Evolutionary conservation across 2,329 filamentous ascomycete species (phyloP).

Genomic region (Botryotinia globosa): DNA sequence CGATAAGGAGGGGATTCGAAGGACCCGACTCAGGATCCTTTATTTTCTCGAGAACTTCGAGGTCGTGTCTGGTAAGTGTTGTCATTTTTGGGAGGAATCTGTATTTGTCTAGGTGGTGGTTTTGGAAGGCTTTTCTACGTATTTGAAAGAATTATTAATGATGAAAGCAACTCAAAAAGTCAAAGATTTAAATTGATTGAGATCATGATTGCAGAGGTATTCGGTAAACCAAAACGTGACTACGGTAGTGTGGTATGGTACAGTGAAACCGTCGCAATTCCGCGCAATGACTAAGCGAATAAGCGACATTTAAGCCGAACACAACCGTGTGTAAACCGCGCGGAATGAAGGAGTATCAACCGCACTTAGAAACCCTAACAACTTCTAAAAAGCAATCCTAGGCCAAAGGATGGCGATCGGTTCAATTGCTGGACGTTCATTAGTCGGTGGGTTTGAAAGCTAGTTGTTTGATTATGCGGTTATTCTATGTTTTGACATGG

Average conservation of each 20-base stretch:
- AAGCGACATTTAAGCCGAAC: slow-evolving; percentile 12
- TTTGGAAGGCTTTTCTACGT: background rate
- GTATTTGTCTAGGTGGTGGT: slow-evolving; percentile 8
- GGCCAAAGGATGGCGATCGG: background rate
- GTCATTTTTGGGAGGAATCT: slow-evolving; percentile 44
- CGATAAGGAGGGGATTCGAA: slow-evolving; percentile 51
- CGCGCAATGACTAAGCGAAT: background rate
- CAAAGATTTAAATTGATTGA: background rate
- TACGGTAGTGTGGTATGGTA: background rate
- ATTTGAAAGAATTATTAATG: background rate
- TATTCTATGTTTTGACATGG: background rate
- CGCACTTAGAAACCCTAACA: background rate
- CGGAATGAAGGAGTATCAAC: slow-evolving; percentile 5
- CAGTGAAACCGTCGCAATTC: slow-evolving; percentile 1
- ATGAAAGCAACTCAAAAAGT: background rate
- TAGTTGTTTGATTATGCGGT: slow-evolving; percentile 3
- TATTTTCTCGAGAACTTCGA: slow-evolving; percentile 64
- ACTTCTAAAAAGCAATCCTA: background rate
- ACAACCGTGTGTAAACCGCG: slow-evolving; percentile 8
- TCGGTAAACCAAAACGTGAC: slow-evolving; percentile 12
- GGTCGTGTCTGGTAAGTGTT: slow-evolving; percentile 55
- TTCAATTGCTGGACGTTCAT: background rate
- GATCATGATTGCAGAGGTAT: background rate
- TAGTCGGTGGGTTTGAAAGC: background rate
- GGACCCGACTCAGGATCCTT: slow-evolving; percentile 64